A percentile compares a stretch with the other conserved stretches of the same genome.
Conservation (phyloP, 371 early-diverging fungal species). For the Synchytrium microbalum region DNA sequence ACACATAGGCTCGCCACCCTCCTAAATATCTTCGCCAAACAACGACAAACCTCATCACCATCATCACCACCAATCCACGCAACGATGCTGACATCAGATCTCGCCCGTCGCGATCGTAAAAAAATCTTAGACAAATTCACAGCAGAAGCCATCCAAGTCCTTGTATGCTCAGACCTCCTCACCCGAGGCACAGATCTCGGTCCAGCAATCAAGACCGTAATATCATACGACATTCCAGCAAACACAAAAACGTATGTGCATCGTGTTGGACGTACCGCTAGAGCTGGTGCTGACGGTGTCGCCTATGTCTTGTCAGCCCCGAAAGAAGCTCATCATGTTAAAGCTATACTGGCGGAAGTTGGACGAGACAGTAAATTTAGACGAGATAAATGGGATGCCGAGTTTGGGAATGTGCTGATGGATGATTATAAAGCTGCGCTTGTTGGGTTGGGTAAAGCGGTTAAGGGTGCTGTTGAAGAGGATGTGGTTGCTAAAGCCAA, state of each 20-base stretch:
- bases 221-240: conserved; percentile 98
- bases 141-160: conserved; percentile 72
- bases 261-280: conserved; percentile 98
- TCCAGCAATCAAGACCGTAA: conserved; percentile 94
- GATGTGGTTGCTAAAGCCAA: too few species aligned
- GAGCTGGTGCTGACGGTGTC: conserved; percentile 82
- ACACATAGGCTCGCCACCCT: conserved; percentile 95
- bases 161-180: conserved; percentile 98
- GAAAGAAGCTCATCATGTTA: conserved; percentile 52
- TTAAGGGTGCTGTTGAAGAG: not conserved
- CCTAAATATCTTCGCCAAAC: conserved; percentile 89
- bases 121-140: conserved; percentile 82
- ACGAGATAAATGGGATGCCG: conserved; percentile 38
- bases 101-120: conserved; percentile 55
- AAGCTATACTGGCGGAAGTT: conserved; percentile 69
- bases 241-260: conserved; percentile 95
- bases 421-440: not conserved
- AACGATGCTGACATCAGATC: conserved; percentile 79
- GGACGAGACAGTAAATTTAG: conserved; percentile 55
- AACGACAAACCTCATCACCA: conserved; percentile 64
- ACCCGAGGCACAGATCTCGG: conserved; percentile 98
- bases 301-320: conserved; percentile 83
- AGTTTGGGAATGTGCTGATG: not conserved
- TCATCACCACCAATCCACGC: conserved; percentile 25
- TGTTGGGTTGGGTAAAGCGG: not conserved